Evolutionary conservation across 1,284 basidiomycete species (phyloP).

Genomic region (Mycosarcoma maydis): DNA sequence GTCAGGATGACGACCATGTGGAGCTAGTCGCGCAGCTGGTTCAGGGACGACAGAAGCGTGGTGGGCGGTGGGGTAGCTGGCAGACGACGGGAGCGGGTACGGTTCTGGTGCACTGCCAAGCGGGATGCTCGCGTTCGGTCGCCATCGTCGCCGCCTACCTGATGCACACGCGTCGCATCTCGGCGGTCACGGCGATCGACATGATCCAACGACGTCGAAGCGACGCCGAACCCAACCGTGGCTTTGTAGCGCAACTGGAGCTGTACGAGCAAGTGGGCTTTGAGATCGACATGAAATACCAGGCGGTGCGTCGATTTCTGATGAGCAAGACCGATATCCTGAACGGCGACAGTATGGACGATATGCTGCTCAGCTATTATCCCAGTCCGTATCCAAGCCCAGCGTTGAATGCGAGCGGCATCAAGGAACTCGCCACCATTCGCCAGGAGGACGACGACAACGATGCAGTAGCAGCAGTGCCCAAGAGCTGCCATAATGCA

Average conservation of each 20-base stretch:
- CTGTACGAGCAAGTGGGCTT: slow-evolving; percentile 66
- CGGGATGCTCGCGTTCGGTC: slow-evolving; percentile 66
- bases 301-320: slow-evolving; percentile 66
- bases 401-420: slow-evolving; percentile 17
- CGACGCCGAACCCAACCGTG: slow-evolving; percentile 64
- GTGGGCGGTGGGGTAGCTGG: slow-evolving; percentile 49
- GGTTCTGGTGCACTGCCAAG: slow-evolving; percentile 68
- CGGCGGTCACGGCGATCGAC: slow-evolving; percentile 61
- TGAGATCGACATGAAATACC: slow-evolving; percentile 66
- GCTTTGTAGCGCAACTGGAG: slow-evolving; percentile 67
- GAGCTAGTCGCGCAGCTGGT: slow-evolving; percentile 30
- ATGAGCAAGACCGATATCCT: slow-evolving; percentile 65
- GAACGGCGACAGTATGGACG: slow-evolving; percentile 55
- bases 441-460: neutral
- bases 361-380: slow-evolving; percentile 67
- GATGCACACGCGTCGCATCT: slow-evolving; percentile 62
- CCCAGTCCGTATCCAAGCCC: slow-evolving; percentile 62
- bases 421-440: slow-evolving; percentile 25
- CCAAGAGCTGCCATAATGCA: slow-evolving; percentile 11
- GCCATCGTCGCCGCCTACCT: slow-evolving; percentile 67
- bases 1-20: neutral
- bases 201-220: slow-evolving; percentile 56
- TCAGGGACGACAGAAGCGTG: slow-evolving; percentile 35
- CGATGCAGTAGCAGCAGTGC: too few species aligned
- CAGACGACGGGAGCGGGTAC: slow-evolving; percentile 49